phyloP scores from a whole-genome alignment of 1,284 basidiomycete species.

The Pseudozyma hubeiensis region DNA sequence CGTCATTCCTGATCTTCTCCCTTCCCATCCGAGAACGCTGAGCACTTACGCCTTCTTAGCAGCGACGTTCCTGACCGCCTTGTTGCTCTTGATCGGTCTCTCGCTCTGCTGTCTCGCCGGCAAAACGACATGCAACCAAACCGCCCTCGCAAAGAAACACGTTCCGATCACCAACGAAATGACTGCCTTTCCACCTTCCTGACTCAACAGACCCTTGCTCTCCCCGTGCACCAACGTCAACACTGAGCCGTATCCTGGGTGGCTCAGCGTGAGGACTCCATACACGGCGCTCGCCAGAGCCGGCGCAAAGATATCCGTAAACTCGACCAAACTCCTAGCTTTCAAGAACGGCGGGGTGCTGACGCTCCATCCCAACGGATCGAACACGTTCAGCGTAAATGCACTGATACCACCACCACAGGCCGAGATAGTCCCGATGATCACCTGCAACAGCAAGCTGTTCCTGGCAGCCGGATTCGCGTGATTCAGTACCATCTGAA shows the following conservation, averaged over 20 bases:
- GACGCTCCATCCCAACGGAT: constrained; percentile 56
- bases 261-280: constrained; percentile 43
- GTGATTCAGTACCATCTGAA: constrained; percentile 48
- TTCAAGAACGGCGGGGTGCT: constrained; percentile 52
- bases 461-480: constrained; percentile 29
- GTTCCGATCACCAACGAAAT: constrained; percentile 53
- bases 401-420: constrained; percentile 58
- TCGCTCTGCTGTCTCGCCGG: constrained; percentile 1
- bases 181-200: constrained; percentile 47
- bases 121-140: constrained; percentile 43
- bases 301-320: constrained; percentile 54
- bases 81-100: constrained; percentile 30
- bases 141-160: constrained; percentile 48
- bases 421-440: constrained; percentile 55
- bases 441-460: constrained; percentile 46
- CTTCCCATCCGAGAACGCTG: background rate
- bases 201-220: constrained; percentile 19
- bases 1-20: too few species aligned
- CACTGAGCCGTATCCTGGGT: constrained; percentile 30
- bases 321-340: constrained; percentile 38
- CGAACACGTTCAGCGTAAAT: constrained; percentile 55
- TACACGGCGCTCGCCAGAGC: constrained; percentile 45
- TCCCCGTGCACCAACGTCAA: constrained; percentile 15
- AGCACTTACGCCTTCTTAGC: constrained; percentile 15
- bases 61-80: constrained; percentile 12